Percentiles rank a stretch among this genome's conserved stretches.
phyloP scores from a whole-genome alignment of 208 protist species.

The Herpetomonas muscarum region DNA sequence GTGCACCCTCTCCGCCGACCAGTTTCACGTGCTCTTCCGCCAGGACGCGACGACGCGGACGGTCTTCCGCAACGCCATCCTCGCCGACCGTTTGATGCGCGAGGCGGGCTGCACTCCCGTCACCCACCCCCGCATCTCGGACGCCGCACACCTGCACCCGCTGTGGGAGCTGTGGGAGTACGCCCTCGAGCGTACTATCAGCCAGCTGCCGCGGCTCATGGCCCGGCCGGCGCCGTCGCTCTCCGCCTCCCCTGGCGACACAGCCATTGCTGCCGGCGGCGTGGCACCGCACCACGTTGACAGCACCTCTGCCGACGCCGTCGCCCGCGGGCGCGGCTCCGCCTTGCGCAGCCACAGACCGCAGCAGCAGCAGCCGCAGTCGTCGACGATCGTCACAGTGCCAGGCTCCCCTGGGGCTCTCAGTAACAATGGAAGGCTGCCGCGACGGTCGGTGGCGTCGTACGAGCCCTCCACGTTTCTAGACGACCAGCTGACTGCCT shows the following conservation, averaged over 20 bases:
- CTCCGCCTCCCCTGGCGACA: too few relatives aligned
- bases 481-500: constrained; percentile 97
- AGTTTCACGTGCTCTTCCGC: constrained; percentile 95
- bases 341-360: neutral
- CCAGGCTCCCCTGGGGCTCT: too few relatives aligned
- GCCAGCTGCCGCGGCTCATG: constrained; percentile 88
- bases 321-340: too few relatives aligned
- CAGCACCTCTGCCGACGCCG: too few relatives aligned
- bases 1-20: constrained; percentile 87
- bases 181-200: constrained; percentile 87
- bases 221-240: constrained; percentile 7
- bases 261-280: too few relatives aligned
- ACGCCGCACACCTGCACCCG: constrained; percentile 92
- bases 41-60: constrained; percentile 94
- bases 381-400: too few relatives aligned
- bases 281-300: too few relatives aligned
- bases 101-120: constrained; percentile 94
- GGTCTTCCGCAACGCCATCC: constrained; percentile 98
- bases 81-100: constrained; percentile 96
- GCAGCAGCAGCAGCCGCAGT: constrained; percentile 5
- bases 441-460: too few relatives aligned
- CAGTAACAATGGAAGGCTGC: too few relatives aligned
- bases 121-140: constrained; percentile 91
- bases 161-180: constrained; percentile 97
- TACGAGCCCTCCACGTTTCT: constrained; percentile 95